Conservation (phyloP, 192 early-diverging fungal genomes). For the Linderina pennispora region DNA sequence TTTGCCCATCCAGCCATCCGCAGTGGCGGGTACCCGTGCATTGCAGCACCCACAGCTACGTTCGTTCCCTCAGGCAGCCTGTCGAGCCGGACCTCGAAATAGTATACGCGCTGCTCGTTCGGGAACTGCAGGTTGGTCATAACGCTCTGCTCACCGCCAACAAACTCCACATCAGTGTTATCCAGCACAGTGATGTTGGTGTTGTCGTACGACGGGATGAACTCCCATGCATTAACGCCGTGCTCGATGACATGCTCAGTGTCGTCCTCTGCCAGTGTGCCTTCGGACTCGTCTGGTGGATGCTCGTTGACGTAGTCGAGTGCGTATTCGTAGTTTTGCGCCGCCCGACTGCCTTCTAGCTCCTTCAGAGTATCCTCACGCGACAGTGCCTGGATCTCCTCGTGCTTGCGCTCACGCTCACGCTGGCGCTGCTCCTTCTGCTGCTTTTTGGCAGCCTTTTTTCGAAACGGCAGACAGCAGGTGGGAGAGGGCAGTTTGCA, state of each 20-base stretch:
- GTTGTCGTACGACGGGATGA: constrained; percentile 17
- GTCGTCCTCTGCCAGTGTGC: constrained; percentile 16
- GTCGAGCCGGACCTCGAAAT: constrained; percentile 39
- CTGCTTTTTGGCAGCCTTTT: too few species aligned
- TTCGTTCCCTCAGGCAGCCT: constrained; percentile 54
- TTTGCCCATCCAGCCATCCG: constrained; percentile 70
- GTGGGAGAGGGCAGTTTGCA: too few species aligned
- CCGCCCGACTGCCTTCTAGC: constrained; percentile 22
- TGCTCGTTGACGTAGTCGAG: constrained; percentile 52
- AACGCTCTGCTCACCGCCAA: constrained; percentile 29
- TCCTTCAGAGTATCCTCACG: constrained; percentile 19
- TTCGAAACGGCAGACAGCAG: too few species aligned
- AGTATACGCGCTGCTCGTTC: constrained; percentile 45
- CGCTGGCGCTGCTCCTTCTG: constrained; percentile 3
- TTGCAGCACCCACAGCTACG: constrained; percentile 63
- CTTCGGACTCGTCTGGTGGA: constrained; percentile 36
- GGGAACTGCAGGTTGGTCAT: constrained; percentile 42
- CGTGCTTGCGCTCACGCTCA: constrained; percentile 5
- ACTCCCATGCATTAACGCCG: constrained; percentile 39
- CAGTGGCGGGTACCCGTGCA: constrained; percentile 59
- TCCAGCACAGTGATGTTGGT: constrained; percentile 12
- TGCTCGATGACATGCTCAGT: constrained; percentile 33
- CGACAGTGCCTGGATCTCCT: constrained; percentile 19
- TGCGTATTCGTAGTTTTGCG: constrained; percentile 32
- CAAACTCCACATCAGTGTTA: constrained; percentile 33